Evolutionary conservation across 192 early-diverging fungal species (phyloP).

Genomic region (Coemansia umbellata): DNA sequence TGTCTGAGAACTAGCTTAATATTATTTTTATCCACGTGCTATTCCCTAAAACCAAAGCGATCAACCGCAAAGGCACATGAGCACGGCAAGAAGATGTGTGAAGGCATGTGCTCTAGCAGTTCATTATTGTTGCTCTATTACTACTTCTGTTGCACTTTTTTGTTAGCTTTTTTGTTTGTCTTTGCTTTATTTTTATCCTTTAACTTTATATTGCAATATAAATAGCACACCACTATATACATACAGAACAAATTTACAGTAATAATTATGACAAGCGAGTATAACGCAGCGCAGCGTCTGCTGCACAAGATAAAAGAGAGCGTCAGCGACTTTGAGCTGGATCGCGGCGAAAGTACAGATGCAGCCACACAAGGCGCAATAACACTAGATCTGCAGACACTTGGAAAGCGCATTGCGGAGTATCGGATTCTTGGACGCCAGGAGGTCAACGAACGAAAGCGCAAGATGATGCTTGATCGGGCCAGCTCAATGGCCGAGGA

Average conservation of each 20-base stretch:
- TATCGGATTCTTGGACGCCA: slow-evolving; percentile 42
- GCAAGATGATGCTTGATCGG: slow-evolving; percentile 39
- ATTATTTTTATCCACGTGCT: not conserved
- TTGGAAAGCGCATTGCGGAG: slow-evolving; percentile 39
- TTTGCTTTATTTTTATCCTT: not conserved
- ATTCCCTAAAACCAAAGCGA: not conserved
- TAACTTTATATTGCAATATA: not conserved
- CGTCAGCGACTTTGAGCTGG: slow-evolving; percentile 44
- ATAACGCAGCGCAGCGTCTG: slow-evolving; percentile 49
- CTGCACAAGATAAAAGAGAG: slow-evolving; percentile 49
- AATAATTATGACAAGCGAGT: slow-evolving; percentile 54
- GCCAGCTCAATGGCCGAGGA: slow-evolving; percentile 37
- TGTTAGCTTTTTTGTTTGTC: not conserved
- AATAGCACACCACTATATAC: no score
- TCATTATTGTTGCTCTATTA: no score
- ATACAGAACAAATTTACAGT: no score
- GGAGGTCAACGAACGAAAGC: slow-evolving; percentile 45
- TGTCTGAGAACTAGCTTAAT: not conserved
- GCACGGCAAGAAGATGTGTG: no score
- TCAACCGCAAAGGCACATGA: not conserved
- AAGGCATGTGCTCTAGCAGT: no score
- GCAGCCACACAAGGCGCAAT: slow-evolving; percentile 25
- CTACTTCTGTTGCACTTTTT: no score
- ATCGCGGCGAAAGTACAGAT: not conserved
- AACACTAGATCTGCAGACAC: slow-evolving; percentile 36